Percentiles rank a stretch among this genome's conserved stretches.
Evolutionary conservation across 2,329 filamentous ascomycete species (phyloP).

Genomic region (Sclerotiophoma versabilis): DNA sequence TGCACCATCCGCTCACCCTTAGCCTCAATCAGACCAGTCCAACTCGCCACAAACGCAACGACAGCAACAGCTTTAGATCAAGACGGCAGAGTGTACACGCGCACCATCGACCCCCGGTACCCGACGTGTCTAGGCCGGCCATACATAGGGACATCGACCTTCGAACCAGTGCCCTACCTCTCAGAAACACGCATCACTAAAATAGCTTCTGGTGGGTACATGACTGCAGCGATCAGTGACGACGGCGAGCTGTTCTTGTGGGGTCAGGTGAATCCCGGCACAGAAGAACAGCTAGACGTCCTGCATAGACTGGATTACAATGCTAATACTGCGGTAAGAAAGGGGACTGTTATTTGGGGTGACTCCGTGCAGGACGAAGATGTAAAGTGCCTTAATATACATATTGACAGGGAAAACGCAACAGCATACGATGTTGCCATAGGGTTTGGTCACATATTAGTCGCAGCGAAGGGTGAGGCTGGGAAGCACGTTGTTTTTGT

Average conservation of each 20-base stretch:
- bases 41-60: conserved; percentile 28
- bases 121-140: conserved; percentile 33
- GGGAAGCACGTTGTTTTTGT: conserved; percentile 29
- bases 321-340: not conserved
- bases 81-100: conserved; percentile 30
- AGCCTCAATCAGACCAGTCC: conserved; percentile 10
- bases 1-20: not conserved
- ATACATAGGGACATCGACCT: not conserved
- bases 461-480: conserved; percentile 25
- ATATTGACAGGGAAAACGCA: conserved; percentile 29
- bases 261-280: conserved; percentile 41
- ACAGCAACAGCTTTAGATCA: conserved; percentile 29
- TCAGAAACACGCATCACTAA: conserved; percentile 30
- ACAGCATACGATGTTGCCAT: conserved; percentile 34
- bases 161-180: conserved; percentile 35
- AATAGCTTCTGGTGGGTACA: conserved; percentile 41
- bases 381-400: conserved; percentile 32
- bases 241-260: conserved; percentile 45
- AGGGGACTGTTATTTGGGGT: conserved; percentile 1
- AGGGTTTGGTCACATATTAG: conserved; percentile 39
- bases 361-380: conserved; percentile 36
- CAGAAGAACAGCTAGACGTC: conserved; percentile 24
- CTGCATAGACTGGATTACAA: conserved; percentile 12
- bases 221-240: conserved; percentile 40
- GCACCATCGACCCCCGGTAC: conserved; percentile 33